phyloP scores from a whole-genome alignment of 2,329 filamentous ascomycete species.

The Cladosporium cucumerinum region DNA sequence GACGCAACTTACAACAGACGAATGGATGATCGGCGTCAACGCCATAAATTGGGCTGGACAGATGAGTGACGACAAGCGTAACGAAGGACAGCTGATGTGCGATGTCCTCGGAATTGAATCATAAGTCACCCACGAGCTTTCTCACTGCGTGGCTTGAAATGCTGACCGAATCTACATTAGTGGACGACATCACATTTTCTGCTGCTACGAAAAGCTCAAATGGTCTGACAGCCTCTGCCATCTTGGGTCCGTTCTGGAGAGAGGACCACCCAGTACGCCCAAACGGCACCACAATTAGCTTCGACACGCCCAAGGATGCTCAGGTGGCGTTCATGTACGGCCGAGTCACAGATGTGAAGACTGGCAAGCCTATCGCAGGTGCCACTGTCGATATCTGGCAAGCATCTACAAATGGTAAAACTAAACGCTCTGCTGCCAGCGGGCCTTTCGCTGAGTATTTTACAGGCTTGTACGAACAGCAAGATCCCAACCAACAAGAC shows the following conservation, averaged over 20 bases:
- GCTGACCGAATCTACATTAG: not conserved
- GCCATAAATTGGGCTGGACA: conserved; percentile 60
- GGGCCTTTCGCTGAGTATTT: not conserved
- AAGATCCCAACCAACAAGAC: conserved; percentile 66
- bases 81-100: conserved; percentile 60
- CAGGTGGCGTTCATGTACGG: conserved; percentile 65
- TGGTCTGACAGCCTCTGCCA: conserved; percentile 63
- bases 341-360: conserved; percentile 54
- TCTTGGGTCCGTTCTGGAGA: conserved; percentile 83
- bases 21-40: conserved; percentile 56
- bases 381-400: conserved; percentile 77
- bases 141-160: not conserved
- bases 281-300: conserved; percentile 65
- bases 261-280: conserved; percentile 65
- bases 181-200: conserved; percentile 13
- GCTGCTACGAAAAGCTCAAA: conserved; percentile 3
- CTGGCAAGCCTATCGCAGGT: conserved; percentile 62
- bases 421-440: not conserved
- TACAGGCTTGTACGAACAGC: conserved; percentile 59
- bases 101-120: conserved; percentile 57
- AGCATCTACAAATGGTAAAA: conserved; percentile 62
- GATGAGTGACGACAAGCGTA: conserved; percentile 61
- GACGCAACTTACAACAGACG: conserved; percentile 54
- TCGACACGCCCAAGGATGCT: conserved; percentile 43
- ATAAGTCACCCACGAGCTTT: not conserved